These are phyloP conservation scores for Calcarisporium arbuscula DNA, from an alignment of 2,329 filamentous ascomycete genomes.

Conservation along the genomic window DNA sequence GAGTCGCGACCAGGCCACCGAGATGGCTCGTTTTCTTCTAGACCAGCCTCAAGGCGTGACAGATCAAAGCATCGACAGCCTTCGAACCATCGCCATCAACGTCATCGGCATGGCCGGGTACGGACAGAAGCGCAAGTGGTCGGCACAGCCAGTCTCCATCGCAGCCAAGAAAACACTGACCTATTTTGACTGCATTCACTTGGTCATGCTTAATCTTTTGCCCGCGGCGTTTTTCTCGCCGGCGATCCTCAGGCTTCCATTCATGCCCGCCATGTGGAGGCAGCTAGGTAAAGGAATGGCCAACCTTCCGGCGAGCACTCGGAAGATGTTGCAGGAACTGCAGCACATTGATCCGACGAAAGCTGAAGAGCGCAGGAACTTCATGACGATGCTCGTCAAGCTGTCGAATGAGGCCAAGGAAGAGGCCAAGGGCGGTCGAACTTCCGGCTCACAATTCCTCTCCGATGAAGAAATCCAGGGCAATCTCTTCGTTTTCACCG, in stretches of 20 bases:
- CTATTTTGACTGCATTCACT: too few species aligned
- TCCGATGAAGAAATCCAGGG: conserved; percentile 39
- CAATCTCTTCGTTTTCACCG: conserved; percentile 41
- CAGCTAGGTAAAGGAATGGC: conserved; percentile 4
- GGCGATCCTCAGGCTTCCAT: too few species aligned
- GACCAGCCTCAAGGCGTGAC: conserved; percentile 1
- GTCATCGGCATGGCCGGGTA: conserved; percentile 4
- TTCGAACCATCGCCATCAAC: conserved; percentile 2
- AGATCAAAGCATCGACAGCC: neutral
- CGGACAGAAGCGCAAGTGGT: conserved; percentile 4
- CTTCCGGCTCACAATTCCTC: too few species aligned
- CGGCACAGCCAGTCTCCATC: neutral
- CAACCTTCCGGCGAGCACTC: neutral
- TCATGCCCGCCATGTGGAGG: too few species aligned
- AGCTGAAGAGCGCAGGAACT: neutral
- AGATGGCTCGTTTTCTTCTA: conserved; percentile 6
- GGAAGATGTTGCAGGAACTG: neutral
- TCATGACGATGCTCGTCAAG: conserved; percentile 3
- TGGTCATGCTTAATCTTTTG: too few species aligned
- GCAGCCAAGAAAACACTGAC: too few species aligned
- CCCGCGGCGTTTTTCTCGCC: too few species aligned
- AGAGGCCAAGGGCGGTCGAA: neutral
- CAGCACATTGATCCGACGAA: neutral
- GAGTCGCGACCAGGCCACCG: conserved; percentile 4
- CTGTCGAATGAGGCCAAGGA: neutral